These are phyloP conservation scores for Ophiostoma novo-ulmi DNA, from an alignment of 2,329 filamentous ascomycete species.

Conservation along the genomic window DNA sequence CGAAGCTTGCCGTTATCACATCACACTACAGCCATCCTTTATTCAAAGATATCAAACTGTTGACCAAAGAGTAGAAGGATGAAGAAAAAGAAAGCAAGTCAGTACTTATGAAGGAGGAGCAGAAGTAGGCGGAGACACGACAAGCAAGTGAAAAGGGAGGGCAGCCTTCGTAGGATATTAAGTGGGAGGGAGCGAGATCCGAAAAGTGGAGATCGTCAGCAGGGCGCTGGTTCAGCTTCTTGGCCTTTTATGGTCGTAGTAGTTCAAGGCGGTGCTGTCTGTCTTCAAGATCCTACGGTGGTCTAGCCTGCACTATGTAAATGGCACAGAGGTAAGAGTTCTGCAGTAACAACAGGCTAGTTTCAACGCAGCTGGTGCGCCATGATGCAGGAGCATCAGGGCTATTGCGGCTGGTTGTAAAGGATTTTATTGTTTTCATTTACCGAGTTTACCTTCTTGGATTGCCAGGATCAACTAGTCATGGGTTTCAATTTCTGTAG, in stretches of 20 bases:
- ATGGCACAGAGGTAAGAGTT: neutral
- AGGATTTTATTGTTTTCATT: neutral
- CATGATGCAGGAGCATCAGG: neutral
- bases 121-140: neutral
- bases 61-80: neutral
- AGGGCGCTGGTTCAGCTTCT: neutral
- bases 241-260: neutral
- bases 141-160: neutral
- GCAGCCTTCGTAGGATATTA: neutral
- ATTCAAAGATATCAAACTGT: neutral
- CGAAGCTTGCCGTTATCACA: neutral
- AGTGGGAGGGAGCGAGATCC: neutral
- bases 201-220: constrained; percentile 12
- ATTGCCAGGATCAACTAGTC: no score
- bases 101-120: neutral
- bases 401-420: neutral
- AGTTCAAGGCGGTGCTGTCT: neutral
- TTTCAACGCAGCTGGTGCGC: neutral
- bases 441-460: no score
- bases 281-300: neutral
- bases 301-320: neutral
- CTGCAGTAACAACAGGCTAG: neutral
- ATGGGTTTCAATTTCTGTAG: no score
- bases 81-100: neutral
- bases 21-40: neutral